Evolutionary conservation across 2,329 filamentous ascomycete genomes (phyloP).

Genomic region (Fusarium falciforme): DNA sequence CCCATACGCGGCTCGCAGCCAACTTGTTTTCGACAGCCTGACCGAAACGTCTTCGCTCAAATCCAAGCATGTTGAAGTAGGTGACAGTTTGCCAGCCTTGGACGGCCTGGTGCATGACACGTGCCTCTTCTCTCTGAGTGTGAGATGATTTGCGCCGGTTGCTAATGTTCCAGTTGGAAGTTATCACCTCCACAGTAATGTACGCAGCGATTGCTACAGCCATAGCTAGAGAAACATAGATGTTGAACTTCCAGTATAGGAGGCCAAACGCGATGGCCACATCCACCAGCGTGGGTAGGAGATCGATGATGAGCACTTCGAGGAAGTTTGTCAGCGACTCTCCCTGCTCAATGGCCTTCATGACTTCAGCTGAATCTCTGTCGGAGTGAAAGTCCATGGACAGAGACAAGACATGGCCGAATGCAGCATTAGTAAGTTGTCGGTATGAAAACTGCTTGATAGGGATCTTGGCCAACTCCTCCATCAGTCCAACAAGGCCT

Average conservation of each 20-base stretch:
- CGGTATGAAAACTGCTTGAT: constrained; percentile 58
- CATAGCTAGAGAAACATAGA: constrained; percentile 62
- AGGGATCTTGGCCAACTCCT: constrained; percentile 47
- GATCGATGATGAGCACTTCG: constrained; percentile 68
- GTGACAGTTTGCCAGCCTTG: constrained; percentile 70
- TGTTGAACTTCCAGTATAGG: constrained; percentile 71
- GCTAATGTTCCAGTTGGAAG: constrained; percentile 52
- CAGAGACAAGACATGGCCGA: constrained; percentile 75
- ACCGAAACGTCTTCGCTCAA: constrained; percentile 44
- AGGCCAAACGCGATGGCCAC: constrained; percentile 70
- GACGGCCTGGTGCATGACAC: constrained; percentile 68
- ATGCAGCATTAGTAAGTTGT: constrained; percentile 69
- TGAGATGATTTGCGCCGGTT: constrained; percentile 53
- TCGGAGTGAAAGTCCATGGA: constrained; percentile 78
- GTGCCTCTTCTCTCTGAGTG: constrained; percentile 60
- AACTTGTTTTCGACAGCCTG: constrained; percentile 42
- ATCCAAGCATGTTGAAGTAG: constrained; percentile 53
- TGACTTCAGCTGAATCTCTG: constrained; percentile 72
- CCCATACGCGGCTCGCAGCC: constrained; percentile 33
- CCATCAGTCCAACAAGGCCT: constrained; percentile 23
- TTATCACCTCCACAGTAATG: constrained; percentile 42
- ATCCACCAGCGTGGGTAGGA: constrained; percentile 72
- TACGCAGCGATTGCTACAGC: constrained; percentile 33
- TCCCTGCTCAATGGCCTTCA: constrained; percentile 73
- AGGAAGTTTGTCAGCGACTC: constrained; percentile 69